These are phyloP conservation scores for Scheffersomyces lignicola DNA, from an alignment of 1,139 yeast species.

Conservation along the genomic window DNA sequence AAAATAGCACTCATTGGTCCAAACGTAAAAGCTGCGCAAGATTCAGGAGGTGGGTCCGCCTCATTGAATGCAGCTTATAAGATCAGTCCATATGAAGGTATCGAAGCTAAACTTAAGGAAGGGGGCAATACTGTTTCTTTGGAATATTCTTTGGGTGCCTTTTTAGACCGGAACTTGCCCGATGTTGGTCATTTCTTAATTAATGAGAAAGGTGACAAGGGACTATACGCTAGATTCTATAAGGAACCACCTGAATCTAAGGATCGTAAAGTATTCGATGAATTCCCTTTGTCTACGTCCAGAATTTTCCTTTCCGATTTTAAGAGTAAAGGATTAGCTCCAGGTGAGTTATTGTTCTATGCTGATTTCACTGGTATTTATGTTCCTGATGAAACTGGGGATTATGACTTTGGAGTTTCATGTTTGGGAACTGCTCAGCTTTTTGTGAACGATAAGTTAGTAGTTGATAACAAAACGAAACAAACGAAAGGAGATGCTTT, in stretches of 20 bases:
- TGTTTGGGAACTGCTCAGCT: conserved; percentile 51
- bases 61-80: conserved; percentile 24
- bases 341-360: conserved; percentile 23
- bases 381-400: conserved; percentile 43
- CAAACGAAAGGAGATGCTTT: conserved; percentile 46
- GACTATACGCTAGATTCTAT: conserved; percentile 14
- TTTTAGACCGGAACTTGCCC: conserved; percentile 14
- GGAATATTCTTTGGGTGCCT: conserved; percentile 15
- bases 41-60: conserved; percentile 35
- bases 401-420: conserved; percentile 47
- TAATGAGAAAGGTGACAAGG: conserved; percentile 13
- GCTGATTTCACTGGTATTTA: conserved; percentile 40
- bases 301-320: conserved; percentile 47
- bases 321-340: conserved; percentile 20
- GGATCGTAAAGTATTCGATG: conserved; percentile 28
- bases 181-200: conserved; percentile 13
- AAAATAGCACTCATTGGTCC: conserved; percentile 31
- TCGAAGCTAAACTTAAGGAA: conserved; percentile 11
- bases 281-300: conserved; percentile 28
- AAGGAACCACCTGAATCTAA: conserved; percentile 10
- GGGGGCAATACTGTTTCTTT: conserved; percentile 12
- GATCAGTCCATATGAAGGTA: conserved; percentile 26
- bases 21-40: conserved; percentile 24
- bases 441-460: conserved; percentile 45
- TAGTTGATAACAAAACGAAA: conserved; percentile 51